phyloP scores from a whole-genome alignment of 805 yeast genomes.

The Cyberlindnera mycetangii region DNA sequence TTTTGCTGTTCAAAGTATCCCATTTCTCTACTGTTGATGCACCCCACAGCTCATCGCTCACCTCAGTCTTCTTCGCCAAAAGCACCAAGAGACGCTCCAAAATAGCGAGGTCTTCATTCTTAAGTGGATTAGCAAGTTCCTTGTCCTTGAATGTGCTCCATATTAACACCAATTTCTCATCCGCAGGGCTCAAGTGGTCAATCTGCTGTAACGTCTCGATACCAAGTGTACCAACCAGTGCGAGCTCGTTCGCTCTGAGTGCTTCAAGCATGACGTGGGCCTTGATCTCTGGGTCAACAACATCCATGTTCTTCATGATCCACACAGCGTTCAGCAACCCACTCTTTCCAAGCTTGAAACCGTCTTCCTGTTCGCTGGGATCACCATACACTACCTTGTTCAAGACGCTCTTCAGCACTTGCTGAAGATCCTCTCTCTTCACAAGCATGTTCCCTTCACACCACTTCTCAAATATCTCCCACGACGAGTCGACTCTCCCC shows the following conservation, averaged over 20 bases:
- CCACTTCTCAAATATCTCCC: constrained; percentile 42
- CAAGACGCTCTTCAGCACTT: constrained; percentile 30
- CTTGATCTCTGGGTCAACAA: constrained; percentile 12
- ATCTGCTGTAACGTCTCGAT: constrained; percentile 12
- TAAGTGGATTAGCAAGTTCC: not conserved
- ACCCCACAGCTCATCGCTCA: constrained; percentile 8
- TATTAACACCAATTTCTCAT: constrained; percentile 9
- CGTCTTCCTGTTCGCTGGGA: constrained; percentile 34
- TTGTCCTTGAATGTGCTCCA: constrained; percentile 8
- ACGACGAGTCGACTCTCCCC: constrained; percentile 49
- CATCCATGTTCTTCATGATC: constrained; percentile 22
- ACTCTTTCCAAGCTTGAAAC: constrained; percentile 22
- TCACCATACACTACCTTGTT: constrained; percentile 40
- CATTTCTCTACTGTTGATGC: constrained; percentile 1
- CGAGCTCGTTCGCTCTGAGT: constrained; percentile 6
- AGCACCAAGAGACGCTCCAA: constrained; percentile 6
- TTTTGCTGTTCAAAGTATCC: constrained; percentile 2
- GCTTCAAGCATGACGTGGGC: constrained; percentile 17
- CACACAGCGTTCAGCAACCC: constrained; percentile 27
- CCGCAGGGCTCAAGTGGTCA: constrained; percentile 4
- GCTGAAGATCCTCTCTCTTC: constrained; percentile 22
- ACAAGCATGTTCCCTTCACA: not conserved
- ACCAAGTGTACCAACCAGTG: constrained; percentile 14
- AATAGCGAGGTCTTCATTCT: not conserved
- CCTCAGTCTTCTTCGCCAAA: constrained; percentile 2